Percentiles rank a stretch among this genome's conserved stretches.
Evolutionary conservation across 2,329 filamentous ascomycete species (phyloP).

Genomic region (Tolypocladium paradoxum): DNA sequence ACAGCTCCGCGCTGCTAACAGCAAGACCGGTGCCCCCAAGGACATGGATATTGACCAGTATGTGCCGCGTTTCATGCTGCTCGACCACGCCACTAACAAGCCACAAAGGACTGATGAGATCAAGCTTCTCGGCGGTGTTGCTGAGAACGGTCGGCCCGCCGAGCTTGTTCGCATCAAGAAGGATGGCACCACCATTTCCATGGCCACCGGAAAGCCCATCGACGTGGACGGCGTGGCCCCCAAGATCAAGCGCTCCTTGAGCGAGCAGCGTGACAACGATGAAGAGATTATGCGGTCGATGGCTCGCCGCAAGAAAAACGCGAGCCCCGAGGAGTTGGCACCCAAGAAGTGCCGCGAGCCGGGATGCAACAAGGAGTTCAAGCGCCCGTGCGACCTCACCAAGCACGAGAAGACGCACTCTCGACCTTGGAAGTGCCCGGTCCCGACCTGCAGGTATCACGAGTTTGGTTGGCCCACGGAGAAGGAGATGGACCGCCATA

Average conservation of each 20-base stretch:
- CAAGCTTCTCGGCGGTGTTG: conserved; percentile 69
- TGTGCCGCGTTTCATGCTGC: conserved; percentile 23
- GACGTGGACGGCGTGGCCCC: conserved; percentile 41
- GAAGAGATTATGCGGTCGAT: conserved; percentile 82
- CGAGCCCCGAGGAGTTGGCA: conserved; percentile 71
- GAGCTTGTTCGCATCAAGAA: conserved; percentile 77
- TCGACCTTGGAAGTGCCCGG: conserved; percentile 86
- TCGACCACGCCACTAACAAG: conserved; percentile 18
- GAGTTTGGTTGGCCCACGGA: conserved; percentile 90
- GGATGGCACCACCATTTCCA: conserved; percentile 68
- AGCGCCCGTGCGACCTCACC: conserved; percentile 90
- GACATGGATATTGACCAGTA: conserved; percentile 51
- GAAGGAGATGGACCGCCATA: conserved; percentile 91
- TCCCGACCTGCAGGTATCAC: conserved; percentile 78
- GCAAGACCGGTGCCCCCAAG: conserved; percentile 48
- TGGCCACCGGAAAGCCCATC: conserved; percentile 58
- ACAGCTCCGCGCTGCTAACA: conserved; percentile 66
- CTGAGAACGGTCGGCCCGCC: conserved; percentile 69
- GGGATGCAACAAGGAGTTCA: conserved; percentile 84
- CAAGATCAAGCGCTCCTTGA: conserved; percentile 55
- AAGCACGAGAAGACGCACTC: conserved; percentile 98
- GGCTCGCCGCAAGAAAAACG: conserved; percentile 92
- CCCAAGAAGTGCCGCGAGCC: conserved; percentile 66
- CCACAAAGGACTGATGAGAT: conserved; percentile 50
- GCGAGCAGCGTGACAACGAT: conserved; percentile 63